Evolutionary conservation across 169 alveolate species (phyloP), one percentile per base, ranked within the genome.

Genomic region (Fabrea salina): DNA sequence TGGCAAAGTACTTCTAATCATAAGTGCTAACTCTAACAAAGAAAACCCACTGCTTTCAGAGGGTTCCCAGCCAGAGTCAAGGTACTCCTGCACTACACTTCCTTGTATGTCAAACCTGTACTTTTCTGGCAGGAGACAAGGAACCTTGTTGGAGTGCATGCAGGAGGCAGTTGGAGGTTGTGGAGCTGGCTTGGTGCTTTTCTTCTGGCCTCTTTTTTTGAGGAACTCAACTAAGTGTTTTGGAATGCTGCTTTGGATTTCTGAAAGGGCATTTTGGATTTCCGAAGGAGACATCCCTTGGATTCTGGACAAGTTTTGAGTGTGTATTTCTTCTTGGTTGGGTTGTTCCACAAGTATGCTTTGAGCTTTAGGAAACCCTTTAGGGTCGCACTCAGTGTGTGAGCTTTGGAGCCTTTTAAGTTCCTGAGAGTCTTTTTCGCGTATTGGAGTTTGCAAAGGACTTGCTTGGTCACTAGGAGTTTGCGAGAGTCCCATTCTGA

Each of bases 1-100:
- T 19, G 75, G 75, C 16, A 64, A 39, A 19, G 75, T 39, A 30
- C 75, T 64, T 64, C 75, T 19, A 3, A 41, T 13, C 50, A 64
- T 33, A 37, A 39, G 16, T 30, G 50, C 27, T 7, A 37, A 64
- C 16, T 64, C 75, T 64, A 51, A 16, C 7, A 64, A n/a, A 1
- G 54, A 25, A 40, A 64, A 64, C 19, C 75, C 75, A 19, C 19
- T 25, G 33, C 49, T 25, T 4, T 33, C 50, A 0, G 59, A 33
- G 16, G 30, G 30, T 32, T 33, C 27, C 75, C 75, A 64, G 30
- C 30, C 41, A 16, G 19, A 19, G n/a, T 64, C 19, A 4, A 13
- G 27, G 50, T 35, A 40, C 16, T 35, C 32, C 19, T 64, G 75
- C 11, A 64, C 57, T 37, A 27, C 22, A 64, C 19, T 64, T 35